Evolutionary conservation across 2,329 filamentous ascomycete species (phyloP), one percentile per base, ranked within the genome.

Genomic region (Teratosphaeria destructans): DNA sequence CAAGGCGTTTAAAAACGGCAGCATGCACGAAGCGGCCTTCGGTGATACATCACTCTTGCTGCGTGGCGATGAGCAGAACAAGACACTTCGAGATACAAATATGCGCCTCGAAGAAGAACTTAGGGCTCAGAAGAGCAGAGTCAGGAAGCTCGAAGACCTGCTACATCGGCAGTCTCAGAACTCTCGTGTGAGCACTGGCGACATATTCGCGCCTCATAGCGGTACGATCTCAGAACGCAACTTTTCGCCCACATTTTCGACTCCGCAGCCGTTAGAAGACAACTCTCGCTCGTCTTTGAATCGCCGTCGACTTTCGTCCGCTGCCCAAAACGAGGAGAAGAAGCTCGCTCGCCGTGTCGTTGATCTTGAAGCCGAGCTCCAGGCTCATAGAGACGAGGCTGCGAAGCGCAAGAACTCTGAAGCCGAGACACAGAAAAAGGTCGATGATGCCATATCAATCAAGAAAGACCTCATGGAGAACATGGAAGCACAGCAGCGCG

Each of bases 1-100:
- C 6, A 95, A 93, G 72, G 91, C 90, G 5, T 97, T 99, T 78
- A 96, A 96, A 71, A 94, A 95, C 70, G 94, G 94, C 16, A 97
- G 94, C 70, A 83, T 97, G 43, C 91, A 96, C 68, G 94, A 97
- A 71, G 87, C 87, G n/a, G 85, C 84, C 2, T 82, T 96, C 62
- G 90, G 90, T n/a, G 85, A 88, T 68, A 95, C 89, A 64, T 93
- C 90, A 1, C 81, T 96, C 10, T 76, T 96, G 67, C 83, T 95
- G 14, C 85, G 90, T 47, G 91, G 90, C n/a, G 88, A 94, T 62
- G 90, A 95, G 67, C 92, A 96, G 63, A 78, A 92, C 62, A 81
- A 75, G 39, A 69, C 76, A 12, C 65, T 81, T 3, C 74, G 74
- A 56, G 78, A 79, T 59, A 73, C 72, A 23, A 79, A 79, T 88